phyloP scores from a whole-genome alignment of 148 eudicot species.

The Limonium bicolor region DNA sequence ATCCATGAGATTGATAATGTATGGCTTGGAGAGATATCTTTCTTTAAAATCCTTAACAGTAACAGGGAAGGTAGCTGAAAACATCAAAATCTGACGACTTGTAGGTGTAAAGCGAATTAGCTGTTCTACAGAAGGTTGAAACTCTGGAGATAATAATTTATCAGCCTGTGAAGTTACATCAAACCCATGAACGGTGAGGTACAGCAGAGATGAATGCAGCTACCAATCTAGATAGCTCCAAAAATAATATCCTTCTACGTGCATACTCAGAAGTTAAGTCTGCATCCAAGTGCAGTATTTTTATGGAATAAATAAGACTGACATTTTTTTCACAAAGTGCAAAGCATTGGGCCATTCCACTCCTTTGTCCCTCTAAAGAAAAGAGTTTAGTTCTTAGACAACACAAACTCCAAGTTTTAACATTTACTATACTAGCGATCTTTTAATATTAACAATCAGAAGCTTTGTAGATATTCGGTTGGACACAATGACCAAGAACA shows the following conservation, averaged over 20 bases:
- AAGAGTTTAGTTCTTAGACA: too few relatives aligned
- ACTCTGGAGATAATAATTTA: slow-evolving; percentile 58
- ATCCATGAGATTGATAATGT: slow-evolving; percentile 62
- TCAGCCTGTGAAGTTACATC: slow-evolving; percentile 37
- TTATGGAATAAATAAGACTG: too few relatives aligned
- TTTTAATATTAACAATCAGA: too few relatives aligned
- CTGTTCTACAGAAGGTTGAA: slow-evolving; percentile 51
- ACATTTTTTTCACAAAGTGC: too few relatives aligned
- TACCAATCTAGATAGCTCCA: background rate
- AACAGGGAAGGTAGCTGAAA: slow-evolving; percentile 58
- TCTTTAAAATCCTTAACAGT: slow-evolving; percentile 50
- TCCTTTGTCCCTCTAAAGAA: too few relatives aligned
- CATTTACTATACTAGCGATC: too few relatives aligned
- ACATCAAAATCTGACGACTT: slow-evolving; percentile 52
- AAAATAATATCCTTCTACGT: background rate
- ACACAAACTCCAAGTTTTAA: too few relatives aligned
- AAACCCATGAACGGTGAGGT: background rate
- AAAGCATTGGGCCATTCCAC: too few relatives aligned
- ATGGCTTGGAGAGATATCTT: slow-evolving; percentile 31
- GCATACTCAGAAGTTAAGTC: background rate
- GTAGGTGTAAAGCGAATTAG: slow-evolving; percentile 30
- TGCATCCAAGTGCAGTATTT: too few relatives aligned
- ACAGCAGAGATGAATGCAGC: background rate
- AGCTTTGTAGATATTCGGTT: background rate
- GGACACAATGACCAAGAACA: background rate